A percentile compares a stretch with the other conserved stretches of the same genome.
Conservation (phyloP, 805 yeast species). For the Cyberlindnera veronae region DNA sequence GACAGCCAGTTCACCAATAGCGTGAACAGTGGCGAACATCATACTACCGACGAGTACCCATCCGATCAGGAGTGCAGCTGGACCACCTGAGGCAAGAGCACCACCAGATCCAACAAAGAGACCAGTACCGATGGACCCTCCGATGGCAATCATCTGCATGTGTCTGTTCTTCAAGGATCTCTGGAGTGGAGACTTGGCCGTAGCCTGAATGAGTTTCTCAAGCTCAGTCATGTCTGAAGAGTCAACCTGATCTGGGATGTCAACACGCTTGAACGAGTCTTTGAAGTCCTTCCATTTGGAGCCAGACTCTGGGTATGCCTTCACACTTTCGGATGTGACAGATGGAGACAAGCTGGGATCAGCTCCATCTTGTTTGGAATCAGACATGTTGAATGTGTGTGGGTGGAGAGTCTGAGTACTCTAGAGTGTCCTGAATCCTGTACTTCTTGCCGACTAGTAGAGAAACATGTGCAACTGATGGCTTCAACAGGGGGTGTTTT, state of each 20-base stretch:
- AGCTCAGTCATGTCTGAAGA: constrained; percentile 28
- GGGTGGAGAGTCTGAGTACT: no score
- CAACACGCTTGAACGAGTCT: not conserved
- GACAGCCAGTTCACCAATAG: constrained; percentile 57
- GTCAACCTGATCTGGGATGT: not conserved
- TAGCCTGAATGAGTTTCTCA: constrained; percentile 39
- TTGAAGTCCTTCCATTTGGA: constrained; percentile 16
- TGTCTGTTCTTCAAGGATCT: constrained; percentile 51
- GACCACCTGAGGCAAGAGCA: constrained; percentile 62
- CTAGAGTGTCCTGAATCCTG: no score
- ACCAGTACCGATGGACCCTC: constrained; percentile 83
- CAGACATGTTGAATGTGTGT: no score
- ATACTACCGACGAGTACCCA: constrained; percentile 46
- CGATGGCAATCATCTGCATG: constrained; percentile 33
- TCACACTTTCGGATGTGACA: no score
- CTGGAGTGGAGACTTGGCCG: constrained; percentile 21
- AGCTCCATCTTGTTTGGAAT: no score
- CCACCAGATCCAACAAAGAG: constrained; percentile 69
- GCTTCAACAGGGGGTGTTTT: no score
- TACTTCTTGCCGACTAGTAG: no score
- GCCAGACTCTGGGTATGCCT: no score
- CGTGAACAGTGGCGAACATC: constrained; percentile 48
- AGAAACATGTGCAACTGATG: no score
- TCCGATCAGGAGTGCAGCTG: constrained; percentile 39
- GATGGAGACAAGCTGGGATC: no score